A percentile compares a stretch with the other conserved stretches of the same genome.
phyloP scores from a whole-genome alignment of 2,329 filamentous ascomycete genomes.

The Helotiales sp. region DNA sequence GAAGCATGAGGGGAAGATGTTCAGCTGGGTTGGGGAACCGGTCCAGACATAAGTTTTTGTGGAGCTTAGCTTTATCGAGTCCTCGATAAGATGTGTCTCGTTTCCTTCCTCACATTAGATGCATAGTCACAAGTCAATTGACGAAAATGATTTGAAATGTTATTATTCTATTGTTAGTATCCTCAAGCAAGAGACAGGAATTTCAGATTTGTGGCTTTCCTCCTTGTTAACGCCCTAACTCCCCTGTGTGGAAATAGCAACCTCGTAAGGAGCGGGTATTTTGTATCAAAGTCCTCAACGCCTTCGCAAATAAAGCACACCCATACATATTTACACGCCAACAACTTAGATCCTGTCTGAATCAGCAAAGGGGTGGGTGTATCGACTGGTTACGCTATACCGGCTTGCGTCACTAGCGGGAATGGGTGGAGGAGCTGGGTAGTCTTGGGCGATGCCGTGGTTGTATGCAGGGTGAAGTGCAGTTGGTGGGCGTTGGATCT shows the following conservation, averaged over 20 bases:
- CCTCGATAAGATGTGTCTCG: constrained; percentile 5
- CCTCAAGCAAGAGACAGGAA: not conserved
- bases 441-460: constrained; percentile 34
- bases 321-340: not conserved
- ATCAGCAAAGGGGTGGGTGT: not conserved
- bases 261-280: constrained; percentile 32
- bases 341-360: not conserved
- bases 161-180: not conserved
- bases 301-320: constrained; percentile 10
- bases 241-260: constrained; percentile 6
- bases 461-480: constrained; percentile 56
- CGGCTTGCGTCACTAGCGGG: constrained; percentile 30
- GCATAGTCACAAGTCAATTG: not conserved
- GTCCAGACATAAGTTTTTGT: constrained; percentile 7
- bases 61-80: constrained; percentile 16
- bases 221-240: constrained; percentile 13
- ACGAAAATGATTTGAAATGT: not conserved
- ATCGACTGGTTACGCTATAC: not conserved
- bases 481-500: constrained; percentile 55
- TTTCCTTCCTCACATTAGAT: not conserved
- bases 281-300: constrained; percentile 19
- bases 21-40: constrained; percentile 1
- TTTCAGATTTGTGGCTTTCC: not conserved
- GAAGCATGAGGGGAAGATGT: constrained; percentile 18
- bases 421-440: constrained; percentile 47